Conservation (phyloP, 2,329 filamentous ascomycete genomes). For the Dothideomycetes sp. region DNA sequence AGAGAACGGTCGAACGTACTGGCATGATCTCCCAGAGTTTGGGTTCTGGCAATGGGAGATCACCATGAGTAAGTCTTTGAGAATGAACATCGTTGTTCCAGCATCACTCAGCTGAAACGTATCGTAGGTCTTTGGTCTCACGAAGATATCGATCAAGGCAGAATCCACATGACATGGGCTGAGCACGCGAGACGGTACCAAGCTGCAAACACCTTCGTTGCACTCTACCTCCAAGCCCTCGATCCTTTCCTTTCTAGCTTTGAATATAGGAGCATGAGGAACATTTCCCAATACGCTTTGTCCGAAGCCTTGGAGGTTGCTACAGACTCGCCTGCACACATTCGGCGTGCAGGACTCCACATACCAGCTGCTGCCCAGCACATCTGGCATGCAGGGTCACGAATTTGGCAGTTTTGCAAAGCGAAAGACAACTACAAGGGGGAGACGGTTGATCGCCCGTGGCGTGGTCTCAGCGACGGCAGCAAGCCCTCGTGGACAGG, state of each 20-base stretch:
- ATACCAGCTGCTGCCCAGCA: not conserved
- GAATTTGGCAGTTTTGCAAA: not conserved
- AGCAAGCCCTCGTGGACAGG: not conserved
- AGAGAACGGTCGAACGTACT: not conserved
- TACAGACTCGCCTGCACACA: not conserved
- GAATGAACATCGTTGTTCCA: no score
- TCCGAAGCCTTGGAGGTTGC: not conserved
- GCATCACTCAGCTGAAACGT: no score
- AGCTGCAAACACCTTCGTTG: not conserved
- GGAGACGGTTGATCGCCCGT: not conserved
- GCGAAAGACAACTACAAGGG: not conserved
- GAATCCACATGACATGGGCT: not conserved
- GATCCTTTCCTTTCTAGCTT: not conserved
- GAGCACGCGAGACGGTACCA: constrained; percentile 1
- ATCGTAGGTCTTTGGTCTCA: no score
- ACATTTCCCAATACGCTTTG: not conserved
- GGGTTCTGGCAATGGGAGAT: not conserved
- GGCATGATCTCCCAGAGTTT: not conserved
- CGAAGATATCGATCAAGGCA: not conserved
- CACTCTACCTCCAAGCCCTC: not conserved
- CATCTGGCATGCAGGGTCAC: not conserved
- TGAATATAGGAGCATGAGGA: not conserved
- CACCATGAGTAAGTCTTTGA: not conserved
- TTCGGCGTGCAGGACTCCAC: not conserved
- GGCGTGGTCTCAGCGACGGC: not conserved